Evolutionary conservation across 768 basidiomycete species (phyloP).

Genomic region (Termitomyces sp.): DNA sequence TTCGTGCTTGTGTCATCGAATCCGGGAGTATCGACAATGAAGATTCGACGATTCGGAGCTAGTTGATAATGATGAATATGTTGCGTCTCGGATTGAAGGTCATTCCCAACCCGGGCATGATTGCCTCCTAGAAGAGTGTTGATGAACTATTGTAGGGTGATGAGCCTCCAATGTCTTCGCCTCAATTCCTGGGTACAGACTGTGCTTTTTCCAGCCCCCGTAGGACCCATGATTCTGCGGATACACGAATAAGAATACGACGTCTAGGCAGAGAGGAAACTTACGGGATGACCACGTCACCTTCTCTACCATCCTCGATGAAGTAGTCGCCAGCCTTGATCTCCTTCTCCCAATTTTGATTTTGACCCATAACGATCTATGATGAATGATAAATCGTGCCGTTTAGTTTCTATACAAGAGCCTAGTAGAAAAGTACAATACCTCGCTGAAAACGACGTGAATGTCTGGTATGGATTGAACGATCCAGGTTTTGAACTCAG

Average conservation of each 20-base stretch:
- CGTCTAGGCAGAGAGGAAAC: not conserved
- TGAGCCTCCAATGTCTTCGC: not conserved
- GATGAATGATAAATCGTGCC: not conserved
- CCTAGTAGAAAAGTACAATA: not conserved
- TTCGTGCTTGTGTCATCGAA: constrained; percentile 8
- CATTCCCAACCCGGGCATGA: constrained; percentile 1
- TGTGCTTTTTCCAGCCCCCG: constrained; percentile 8
- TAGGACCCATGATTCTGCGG: constrained; percentile 5
- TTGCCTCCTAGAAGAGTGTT: constrained; percentile 3
- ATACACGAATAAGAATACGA: not conserved
- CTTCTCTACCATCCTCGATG: constrained; percentile 2
- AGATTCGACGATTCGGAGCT: not conserved
- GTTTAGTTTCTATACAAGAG: not conserved
- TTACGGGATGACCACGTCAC: constrained; percentile 4
- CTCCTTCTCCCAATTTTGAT: constrained; percentile 6
- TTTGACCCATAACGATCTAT: not conserved
- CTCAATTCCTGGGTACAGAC: not conserved
- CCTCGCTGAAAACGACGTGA: not conserved
- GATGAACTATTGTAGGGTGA: not conserved
- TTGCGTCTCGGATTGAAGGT: constrained; percentile 3
- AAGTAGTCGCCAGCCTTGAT: not conserved
- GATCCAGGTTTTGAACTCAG: no score
- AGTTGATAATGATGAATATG: constrained; percentile 6
- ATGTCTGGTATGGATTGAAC: not conserved
- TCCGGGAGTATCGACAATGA: constrained; percentile 8